Evolutionary conservation across 352 stramenopile species (phyloP).

Genomic region (Peronospora tabacina): DNA sequence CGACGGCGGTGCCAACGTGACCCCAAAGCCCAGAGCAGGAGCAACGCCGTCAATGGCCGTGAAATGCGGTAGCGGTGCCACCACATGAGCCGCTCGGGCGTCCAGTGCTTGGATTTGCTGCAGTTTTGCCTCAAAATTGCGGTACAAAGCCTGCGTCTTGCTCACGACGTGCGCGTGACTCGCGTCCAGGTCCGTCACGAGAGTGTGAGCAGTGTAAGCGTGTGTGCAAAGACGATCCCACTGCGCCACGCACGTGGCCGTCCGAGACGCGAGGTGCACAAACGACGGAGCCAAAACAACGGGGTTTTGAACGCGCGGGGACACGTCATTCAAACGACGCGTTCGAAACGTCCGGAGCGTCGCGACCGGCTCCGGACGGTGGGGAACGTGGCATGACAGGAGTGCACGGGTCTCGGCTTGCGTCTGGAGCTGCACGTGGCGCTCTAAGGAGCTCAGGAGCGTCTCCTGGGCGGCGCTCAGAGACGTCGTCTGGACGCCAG

Average conservation of each 20-base stretch:
- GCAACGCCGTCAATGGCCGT: conserved; percentile 51
- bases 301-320: neutral
- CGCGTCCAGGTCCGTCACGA: conserved; percentile 77
- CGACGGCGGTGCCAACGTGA: conserved; percentile 50
- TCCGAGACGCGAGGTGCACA: conserved; percentile 20
- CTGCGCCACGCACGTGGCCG: conserved; percentile 30
- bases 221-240: conserved; percentile 46
- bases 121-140: conserved; percentile 63
- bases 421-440: conserved; percentile 41
- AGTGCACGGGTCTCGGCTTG: conserved; percentile 42
- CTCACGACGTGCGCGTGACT: conserved; percentile 66
- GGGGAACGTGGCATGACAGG: conserved; percentile 27
- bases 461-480: conserved; percentile 42
- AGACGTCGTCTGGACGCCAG: conserved; percentile 35
- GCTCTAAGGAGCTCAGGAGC: conserved; percentile 53
- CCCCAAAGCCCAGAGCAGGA: conserved; percentile 52
- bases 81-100: conserved; percentile 52
- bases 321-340: neutral
- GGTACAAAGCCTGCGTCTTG: conserved; percentile 71
- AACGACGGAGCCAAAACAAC: conserved; percentile 21
- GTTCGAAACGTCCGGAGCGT: conserved; percentile 44
- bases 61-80: conserved; percentile 65
- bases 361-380: conserved; percentile 7
- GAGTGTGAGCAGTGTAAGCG: conserved; percentile 47
- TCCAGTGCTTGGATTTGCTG: conserved; percentile 58